phyloP scores from a whole-genome alignment of 176 grass and related monocot genomes.

The Otatea glauca region DNA sequence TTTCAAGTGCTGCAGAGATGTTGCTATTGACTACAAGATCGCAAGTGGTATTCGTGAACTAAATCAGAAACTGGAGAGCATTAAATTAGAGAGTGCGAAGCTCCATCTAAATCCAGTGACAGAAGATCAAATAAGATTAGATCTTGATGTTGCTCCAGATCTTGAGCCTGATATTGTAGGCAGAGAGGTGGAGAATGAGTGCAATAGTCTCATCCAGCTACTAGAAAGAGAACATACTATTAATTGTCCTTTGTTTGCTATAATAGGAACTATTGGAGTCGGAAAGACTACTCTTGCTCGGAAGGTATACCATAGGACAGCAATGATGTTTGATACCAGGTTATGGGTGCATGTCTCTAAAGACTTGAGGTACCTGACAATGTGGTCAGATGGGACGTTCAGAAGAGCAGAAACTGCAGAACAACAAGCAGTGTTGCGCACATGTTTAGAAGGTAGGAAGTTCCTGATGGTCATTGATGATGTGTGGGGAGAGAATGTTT shows the following conservation, averaged over 20 bases:
- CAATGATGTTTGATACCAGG: slow-evolving; percentile 18
- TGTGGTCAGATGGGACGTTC: slow-evolving; percentile 47
- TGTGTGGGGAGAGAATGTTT: slow-evolving; percentile 51
- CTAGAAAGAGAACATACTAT: slow-evolving; percentile 28
- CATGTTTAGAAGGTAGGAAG: slow-evolving; percentile 41
- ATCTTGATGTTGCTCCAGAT: slow-evolving; percentile 43
- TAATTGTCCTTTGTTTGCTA: slow-evolving; percentile 38
- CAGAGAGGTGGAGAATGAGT: slow-evolving; percentile 39
- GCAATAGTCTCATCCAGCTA: slow-evolving; percentile 33
- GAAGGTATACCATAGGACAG: slow-evolving; percentile 45
- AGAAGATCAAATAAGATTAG: slow-evolving; percentile 44
- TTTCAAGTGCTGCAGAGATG: slow-evolving; percentile 49
- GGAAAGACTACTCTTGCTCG: slow-evolving; percentile 56
- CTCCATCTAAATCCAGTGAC: slow-evolving; percentile 14
- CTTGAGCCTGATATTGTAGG: slow-evolving; percentile 47
- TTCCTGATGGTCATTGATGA: slow-evolving; percentile 66
- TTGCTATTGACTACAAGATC: slow-evolving; percentile 27
- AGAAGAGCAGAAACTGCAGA: background rate
- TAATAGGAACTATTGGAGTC: slow-evolving; percentile 54
- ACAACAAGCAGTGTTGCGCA: slow-evolving; percentile 14
- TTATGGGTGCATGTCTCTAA: slow-evolving; percentile 54
- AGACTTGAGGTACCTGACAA: slow-evolving; percentile 37
- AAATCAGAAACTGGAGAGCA: slow-evolving; percentile 41
- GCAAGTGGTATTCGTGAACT: slow-evolving; percentile 42
- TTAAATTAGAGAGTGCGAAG: background rate